phyloP scores from a whole-genome alignment of 768 basidiomycete genomes.

The Boletus eberwhitei region DNA sequence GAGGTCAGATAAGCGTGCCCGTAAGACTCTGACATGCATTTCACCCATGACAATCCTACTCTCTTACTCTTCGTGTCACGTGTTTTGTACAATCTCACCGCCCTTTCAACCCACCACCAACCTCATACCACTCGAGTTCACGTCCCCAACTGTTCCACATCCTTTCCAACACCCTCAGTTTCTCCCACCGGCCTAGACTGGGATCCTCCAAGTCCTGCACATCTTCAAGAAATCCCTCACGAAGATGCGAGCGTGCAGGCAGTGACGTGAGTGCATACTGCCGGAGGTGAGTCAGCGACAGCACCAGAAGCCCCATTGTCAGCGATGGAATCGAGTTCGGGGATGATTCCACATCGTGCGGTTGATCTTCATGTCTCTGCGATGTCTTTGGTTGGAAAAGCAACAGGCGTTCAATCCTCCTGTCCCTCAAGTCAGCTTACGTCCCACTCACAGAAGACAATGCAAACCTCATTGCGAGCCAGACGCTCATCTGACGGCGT shows the following conservation, averaged over 20 bases:
- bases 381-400: constrained; percentile 42
- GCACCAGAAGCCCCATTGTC: constrained; percentile 69
- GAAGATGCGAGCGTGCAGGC: constrained; percentile 57
- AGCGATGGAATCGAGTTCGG: constrained; percentile 40
- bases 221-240: constrained; percentile 82
- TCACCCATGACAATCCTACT: neutral
- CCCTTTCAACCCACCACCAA: constrained; percentile 12
- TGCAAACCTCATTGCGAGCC: constrained; percentile 67
- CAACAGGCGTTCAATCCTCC: constrained; percentile 68
- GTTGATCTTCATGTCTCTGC: constrained; percentile 10
- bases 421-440: constrained; percentile 23
- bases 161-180: constrained; percentile 72
- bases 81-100: neutral
- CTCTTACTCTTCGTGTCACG: constrained; percentile 3
- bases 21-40: constrained; percentile 19
- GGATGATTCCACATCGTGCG: constrained; percentile 1
- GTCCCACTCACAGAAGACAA: neutral
- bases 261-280: constrained; percentile 56
- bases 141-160: constrained; percentile 89
- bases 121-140: constrained; percentile 56
- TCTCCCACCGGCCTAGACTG: constrained; percentile 61
- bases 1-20: constrained; percentile 67
- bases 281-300: constrained; percentile 67
- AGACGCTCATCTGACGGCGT: constrained; percentile 50
- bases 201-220: constrained; percentile 80